Conservation (phyloP, 2,329 filamentous ascomycete genomes). For the Colletotrichum limetticola region DNA sequence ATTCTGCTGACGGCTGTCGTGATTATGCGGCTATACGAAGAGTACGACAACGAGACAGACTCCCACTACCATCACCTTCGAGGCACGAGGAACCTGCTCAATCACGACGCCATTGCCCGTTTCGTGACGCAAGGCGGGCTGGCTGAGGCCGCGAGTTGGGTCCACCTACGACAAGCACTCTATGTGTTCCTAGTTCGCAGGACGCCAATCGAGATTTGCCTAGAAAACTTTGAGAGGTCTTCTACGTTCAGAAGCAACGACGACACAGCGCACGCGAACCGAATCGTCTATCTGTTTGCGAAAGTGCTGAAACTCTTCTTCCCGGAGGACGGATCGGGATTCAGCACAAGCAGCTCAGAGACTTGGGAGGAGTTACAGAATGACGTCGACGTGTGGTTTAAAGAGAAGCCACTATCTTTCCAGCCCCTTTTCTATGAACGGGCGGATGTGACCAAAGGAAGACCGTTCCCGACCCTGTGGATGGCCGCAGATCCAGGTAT, state of each 20-base stretch:
- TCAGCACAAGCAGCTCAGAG: neutral
- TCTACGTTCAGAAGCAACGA: constrained; percentile 34
- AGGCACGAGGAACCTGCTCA: constrained; percentile 50
- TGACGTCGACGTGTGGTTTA: constrained; percentile 44
- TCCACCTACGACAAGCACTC: constrained; percentile 52
- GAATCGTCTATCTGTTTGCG: constrained; percentile 37
- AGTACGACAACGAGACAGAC: constrained; percentile 46
- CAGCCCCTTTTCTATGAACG: constrained; percentile 45
- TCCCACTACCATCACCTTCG: constrained; percentile 51
- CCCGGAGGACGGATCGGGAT: neutral
- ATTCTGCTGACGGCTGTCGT: constrained; percentile 60
- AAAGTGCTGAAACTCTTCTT: constrained; percentile 40
- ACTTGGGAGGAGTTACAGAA: constrained; percentile 15
- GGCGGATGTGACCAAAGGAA: constrained; percentile 37
- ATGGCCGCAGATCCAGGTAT: constrained; percentile 47
- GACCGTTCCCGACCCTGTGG: constrained; percentile 48
- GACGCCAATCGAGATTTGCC: constrained; percentile 35
- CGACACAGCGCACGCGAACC: constrained; percentile 37
- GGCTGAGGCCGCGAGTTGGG: constrained; percentile 51
- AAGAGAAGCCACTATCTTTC: constrained; percentile 43
- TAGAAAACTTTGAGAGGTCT: constrained; percentile 36
- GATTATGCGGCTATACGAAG: constrained; percentile 59
- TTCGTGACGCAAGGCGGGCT: constrained; percentile 50
- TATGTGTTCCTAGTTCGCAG: constrained; percentile 47
- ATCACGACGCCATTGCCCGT: constrained; percentile 45